Percentiles rank a stretch among this genome's conserved stretches.
phyloP scores from a whole-genome alignment of 1,284 basidiomycete species.

The Puccinia triticina region DNA sequence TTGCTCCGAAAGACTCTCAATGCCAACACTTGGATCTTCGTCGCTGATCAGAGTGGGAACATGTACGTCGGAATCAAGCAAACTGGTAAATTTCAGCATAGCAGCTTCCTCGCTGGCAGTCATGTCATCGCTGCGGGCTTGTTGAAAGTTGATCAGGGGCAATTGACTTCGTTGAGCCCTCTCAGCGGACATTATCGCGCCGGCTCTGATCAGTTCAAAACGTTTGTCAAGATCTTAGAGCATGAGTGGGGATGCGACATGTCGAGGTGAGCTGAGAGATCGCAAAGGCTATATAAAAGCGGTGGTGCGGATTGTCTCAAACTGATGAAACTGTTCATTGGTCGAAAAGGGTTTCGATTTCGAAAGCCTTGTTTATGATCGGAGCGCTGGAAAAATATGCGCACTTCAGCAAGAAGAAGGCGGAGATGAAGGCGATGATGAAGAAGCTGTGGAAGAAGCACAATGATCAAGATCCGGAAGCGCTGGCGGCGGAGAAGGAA shows the following conservation, averaged over 20 bases:
- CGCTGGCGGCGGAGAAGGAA: too few relatives aligned
- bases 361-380: conserved; percentile 55
- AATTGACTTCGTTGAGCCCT: conserved; percentile 70
- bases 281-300: conserved; percentile 48
- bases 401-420: conserved; percentile 58
- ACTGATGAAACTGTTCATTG: not conserved
- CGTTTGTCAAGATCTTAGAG: conserved; percentile 67
- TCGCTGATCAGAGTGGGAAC: conserved; percentile 64
- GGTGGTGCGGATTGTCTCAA: not conserved
- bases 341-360: conserved; percentile 50
- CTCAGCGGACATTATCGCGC: conserved; percentile 72
- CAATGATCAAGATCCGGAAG: conserved; percentile 53
- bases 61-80: conserved; percentile 73
- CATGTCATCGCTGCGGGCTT: conserved; percentile 64
- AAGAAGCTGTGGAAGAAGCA: conserved; percentile 20
- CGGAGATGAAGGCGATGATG: conserved; percentile 55
- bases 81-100: conserved; percentile 70
- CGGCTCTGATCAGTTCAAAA: conserved; percentile 70
- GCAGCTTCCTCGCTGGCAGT: conserved; percentile 68
- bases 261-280: conserved; percentile 63
- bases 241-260: conserved; percentile 68
- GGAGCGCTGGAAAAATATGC: conserved; percentile 60
- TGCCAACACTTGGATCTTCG: conserved; percentile 54
- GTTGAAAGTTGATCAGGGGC: conserved; percentile 70
- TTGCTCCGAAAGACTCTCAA: conserved; percentile 67